Conservation (phyloP, 192 early-diverging fungal genomes). For the Pilaira anomala region DNA sequence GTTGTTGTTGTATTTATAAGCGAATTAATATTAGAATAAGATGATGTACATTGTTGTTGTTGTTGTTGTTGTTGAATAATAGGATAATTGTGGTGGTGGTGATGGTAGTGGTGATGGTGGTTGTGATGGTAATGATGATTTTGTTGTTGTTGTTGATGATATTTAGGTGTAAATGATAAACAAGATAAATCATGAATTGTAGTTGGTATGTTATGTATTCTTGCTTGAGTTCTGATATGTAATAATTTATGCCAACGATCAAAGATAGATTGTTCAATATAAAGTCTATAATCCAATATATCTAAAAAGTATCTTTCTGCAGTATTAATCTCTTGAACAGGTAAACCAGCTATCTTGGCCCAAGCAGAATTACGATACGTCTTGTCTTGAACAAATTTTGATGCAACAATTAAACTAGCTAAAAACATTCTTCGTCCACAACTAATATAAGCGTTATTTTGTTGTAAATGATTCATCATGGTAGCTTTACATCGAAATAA, state of each 20-base stretch:
- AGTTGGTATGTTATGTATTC: conserved; percentile 1
- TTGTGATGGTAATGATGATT: too few relatives aligned
- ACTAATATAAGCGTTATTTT: conserved; percentile 41
- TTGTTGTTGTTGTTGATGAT: neutral
- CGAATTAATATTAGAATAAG: neutral
- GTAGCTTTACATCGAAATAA: conserved; percentile 42
- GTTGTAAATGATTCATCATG: neutral
- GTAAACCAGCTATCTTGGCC: conserved; percentile 86
- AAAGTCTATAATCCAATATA: conserved; percentile 78
- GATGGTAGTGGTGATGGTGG: neutral
- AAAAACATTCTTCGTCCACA: conserved; percentile 86
- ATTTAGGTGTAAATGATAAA: conserved; percentile 7
- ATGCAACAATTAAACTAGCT: conserved; percentile 79
- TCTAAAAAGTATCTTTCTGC: conserved; percentile 81
- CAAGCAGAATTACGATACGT: conserved; percentile 87
- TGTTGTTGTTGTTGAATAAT: too few relatives aligned
- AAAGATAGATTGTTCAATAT: conserved; percentile 47
- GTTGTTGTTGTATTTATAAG: too few relatives aligned
- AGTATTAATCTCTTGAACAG: conserved; percentile 76
- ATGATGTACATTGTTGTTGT: neutral
- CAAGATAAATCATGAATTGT: conserved; percentile 4
- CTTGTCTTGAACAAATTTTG: conserved; percentile 87
- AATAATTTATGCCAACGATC: conserved; percentile 39
- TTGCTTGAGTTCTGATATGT: conserved; percentile 21
- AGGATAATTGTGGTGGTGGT: neutral